Evolutionary conservation across 2,329 filamentous ascomycete genomes (phyloP).

Genomic region (Fusarium falciforme): DNA sequence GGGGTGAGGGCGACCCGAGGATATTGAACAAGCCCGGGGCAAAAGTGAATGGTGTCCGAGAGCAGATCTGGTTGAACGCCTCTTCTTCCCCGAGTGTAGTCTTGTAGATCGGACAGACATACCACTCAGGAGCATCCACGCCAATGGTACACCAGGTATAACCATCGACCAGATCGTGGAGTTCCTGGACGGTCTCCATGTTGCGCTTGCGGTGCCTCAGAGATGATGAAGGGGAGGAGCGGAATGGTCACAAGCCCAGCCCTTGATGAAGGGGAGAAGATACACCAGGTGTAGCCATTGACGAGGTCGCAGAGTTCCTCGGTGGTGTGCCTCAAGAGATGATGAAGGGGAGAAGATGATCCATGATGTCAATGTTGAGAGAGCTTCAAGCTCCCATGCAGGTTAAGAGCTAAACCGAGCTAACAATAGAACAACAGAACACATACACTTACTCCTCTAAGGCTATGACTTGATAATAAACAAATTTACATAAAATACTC

Average conservation of each 20-base stretch:
- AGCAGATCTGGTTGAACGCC: background rate
- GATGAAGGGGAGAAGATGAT: background rate
- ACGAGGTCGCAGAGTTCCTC: no score
- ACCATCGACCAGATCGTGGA: background rate
- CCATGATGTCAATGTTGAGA: no score
- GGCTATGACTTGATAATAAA: background rate
- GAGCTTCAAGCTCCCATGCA: no score
- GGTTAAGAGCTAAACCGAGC: no score
- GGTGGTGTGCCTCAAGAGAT: background rate
- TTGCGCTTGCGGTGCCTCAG: no score
- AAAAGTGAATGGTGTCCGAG: background rate
- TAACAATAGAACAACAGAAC: no score
- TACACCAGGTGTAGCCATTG: no score
- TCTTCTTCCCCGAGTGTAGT: background rate
- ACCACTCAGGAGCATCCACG: background rate
- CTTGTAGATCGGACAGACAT: no score
- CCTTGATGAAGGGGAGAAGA: background rate
- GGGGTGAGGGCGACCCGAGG: background rate
- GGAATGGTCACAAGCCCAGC: no score
- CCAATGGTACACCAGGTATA: background rate
- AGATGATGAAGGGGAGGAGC: no score
- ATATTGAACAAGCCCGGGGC: background rate
- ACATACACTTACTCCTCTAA: background rate
- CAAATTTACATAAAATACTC: background rate
- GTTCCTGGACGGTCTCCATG: no score